Evolutionary conservation across 2,329 filamentous ascomycete species (phyloP).

Genomic region (Cordyceps fumosorosea): DNA sequence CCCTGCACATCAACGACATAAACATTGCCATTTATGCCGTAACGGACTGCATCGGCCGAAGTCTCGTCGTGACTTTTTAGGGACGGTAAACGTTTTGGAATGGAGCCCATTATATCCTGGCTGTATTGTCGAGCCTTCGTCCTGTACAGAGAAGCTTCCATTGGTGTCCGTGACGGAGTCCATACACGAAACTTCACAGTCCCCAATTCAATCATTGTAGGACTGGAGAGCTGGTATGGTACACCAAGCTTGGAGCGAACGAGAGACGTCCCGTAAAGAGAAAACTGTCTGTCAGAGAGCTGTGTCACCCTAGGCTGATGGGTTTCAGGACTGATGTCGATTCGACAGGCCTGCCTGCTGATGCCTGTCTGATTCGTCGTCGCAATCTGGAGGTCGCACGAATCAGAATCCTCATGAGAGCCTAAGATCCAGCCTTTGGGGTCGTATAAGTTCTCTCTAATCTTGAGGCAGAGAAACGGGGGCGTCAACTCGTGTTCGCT

Average conservation of each 20-base stretch:
- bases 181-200: background rate
- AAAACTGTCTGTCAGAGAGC: background rate
- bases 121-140: background rate
- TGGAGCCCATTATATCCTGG: background rate
- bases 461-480: constrained; percentile 10
- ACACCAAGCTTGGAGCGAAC: background rate
- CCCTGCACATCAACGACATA: background rate
- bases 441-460: constrained; percentile 12
- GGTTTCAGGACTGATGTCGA: background rate
- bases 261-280: background rate
- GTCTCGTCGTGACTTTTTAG: background rate
- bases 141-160: background rate
- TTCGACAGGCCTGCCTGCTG: constrained; percentile 3
- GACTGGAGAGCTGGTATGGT: background rate
- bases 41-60: background rate
- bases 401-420: constrained; percentile 13
- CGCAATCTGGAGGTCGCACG: constrained; percentile 11
- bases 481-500: background rate
- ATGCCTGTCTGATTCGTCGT: constrained; percentile 6
- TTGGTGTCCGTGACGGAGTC: background rate
- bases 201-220: background rate
- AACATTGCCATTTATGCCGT: background rate
- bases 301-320: background rate
- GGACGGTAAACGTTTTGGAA: background rate
- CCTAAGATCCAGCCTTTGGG: constrained; percentile 12